Evolutionary conservation across 352 stramenopile genomes (phyloP).

Genomic region (Phytophthora sp.): DNA sequence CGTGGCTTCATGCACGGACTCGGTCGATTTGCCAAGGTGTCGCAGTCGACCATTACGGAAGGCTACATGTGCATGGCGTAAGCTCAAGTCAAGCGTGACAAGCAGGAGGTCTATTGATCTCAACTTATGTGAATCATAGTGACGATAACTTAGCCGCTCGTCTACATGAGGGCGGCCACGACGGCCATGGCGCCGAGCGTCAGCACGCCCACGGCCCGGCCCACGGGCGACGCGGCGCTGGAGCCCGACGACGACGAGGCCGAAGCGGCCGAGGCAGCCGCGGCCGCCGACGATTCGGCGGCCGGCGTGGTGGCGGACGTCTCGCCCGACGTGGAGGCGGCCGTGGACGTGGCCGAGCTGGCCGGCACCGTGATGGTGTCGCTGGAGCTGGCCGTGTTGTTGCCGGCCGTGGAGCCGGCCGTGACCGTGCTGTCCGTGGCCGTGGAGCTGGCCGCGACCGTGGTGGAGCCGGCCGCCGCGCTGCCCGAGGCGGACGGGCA

Average conservation of each 20-base stretch:
- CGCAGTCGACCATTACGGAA: not conserved
- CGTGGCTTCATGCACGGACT: not conserved
- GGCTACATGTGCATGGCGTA: no score
- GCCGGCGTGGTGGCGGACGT: conserved; percentile 13
- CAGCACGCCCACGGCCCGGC: conserved; percentile 19
- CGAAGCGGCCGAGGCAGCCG: conserved; percentile 16
- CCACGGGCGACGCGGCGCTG: conserved; percentile 27
- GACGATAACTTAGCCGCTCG: no score
- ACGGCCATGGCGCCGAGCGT: conserved; percentile 23
- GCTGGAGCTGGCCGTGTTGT: conserved; percentile 10
- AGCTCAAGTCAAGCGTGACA: no score
- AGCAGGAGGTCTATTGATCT: no score
- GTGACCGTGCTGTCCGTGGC: conserved; percentile 52
- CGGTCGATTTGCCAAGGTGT: not conserved
- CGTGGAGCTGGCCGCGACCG: conserved; percentile 33
- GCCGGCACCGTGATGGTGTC: conserved; percentile 21
- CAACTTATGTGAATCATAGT: no score
- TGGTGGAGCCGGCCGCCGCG: conserved; percentile 31
- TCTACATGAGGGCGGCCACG: conserved; percentile 35
- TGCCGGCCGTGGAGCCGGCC: conserved; percentile 14
- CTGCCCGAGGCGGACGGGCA: conserved; percentile 37
- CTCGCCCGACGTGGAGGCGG: not conserved
- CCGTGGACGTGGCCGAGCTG: conserved; percentile 1
- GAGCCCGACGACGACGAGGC: conserved; percentile 25
- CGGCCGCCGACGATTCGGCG: conserved; percentile 2